A percentile compares a stretch with the other conserved stretches of the same genome.
Evolutionary conservation across 441 rosid genomes (phyloP).

Genomic region (Eutrema salsugineum): DNA sequence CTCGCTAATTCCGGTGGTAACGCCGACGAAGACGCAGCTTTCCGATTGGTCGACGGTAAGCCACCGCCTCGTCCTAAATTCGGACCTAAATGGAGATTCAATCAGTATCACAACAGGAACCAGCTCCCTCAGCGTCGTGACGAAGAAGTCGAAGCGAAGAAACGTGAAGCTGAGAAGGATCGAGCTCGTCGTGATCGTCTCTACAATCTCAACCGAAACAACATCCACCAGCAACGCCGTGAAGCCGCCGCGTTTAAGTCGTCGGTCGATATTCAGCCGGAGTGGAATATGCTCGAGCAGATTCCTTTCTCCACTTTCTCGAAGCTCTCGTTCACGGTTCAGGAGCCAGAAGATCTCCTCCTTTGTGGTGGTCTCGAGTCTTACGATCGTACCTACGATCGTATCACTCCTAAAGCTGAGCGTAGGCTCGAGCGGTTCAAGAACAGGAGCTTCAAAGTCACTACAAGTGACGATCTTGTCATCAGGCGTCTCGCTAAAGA

Average conservation of each 20-base stretch:
- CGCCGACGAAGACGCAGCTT: conserved; percentile 72
- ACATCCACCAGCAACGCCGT: conserved; percentile 63
- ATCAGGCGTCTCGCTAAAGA: conserved; percentile 90
- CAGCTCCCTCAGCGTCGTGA: conserved; percentile 93
- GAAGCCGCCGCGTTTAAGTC: conserved; percentile 80
- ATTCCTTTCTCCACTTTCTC: conserved; percentile 85
- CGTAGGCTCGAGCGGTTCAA: conserved; percentile 80
- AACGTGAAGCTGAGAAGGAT: conserved; percentile 87
- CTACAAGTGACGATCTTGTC: conserved; percentile 89
- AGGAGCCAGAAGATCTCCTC: conserved; percentile 81
- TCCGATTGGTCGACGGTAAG: conserved; percentile 85
- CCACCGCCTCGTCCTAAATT: conserved; percentile 85
- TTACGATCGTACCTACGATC: conserved; percentile 62
- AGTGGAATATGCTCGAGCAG: conserved; percentile 97
- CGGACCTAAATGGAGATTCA: conserved; percentile 85
- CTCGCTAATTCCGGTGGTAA: conserved; percentile 34
- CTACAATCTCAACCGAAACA: conserved; percentile 60
- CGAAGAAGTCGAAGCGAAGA: conserved; percentile 83
- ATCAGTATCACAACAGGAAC: conserved; percentile 50
- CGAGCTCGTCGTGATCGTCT: conserved; percentile 86
- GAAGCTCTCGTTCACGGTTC: conserved; percentile 63
- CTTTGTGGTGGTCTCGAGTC: conserved; percentile 72
- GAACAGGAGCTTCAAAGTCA: conserved; percentile 78
- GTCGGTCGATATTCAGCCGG: conserved; percentile 90
- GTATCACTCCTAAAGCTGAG: conserved; percentile 79